Evolutionary conservation across 2,329 filamentous ascomycete species (phyloP), one percentile per base, ranked within the genome.

Genomic region (Cyclaneusma minus): DNA sequence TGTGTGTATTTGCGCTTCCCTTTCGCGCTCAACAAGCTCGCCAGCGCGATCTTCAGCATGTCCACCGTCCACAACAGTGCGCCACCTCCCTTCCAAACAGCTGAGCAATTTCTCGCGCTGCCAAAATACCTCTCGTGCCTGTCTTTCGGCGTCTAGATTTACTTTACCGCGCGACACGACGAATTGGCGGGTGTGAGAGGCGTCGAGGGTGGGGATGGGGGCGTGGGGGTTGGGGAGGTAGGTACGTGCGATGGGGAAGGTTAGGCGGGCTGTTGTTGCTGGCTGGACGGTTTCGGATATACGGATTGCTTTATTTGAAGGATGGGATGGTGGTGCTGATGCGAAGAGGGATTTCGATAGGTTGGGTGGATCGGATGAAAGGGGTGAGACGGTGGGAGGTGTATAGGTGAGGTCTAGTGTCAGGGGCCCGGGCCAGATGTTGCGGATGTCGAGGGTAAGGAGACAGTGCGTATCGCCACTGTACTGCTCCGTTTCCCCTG

Each of bases 41-140:
- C n/a, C n/a, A n/a, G n/a, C n/a, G n/a, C n/a, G n/a, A n/a, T n/a
- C 8, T 15, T 7, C 8, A 10, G 7, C 8, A 9, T 14, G 7
- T 8, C 8, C 9, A 9, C 2, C 39, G 56, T 52, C n/a, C n/a
- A n/a, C n/a, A n/a, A n/a, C n/a, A 0, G 68, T 69, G 29, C 58
- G 67, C 85, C 85, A 94, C 0, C 62, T 68, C 0, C 76, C 83
- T 14, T 61, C 62, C 7, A 93, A 54, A 21, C 62, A 60, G 32
- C 77, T 73, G 3, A 94, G 62, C 2, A 94, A 64, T 43, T 70
- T 72, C 48, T 92, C 80, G 10, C 84, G 70, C 49, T 83, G 93
- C 85, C 85, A 94, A 48, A 94, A 94, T 1, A 75, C 71, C 52
- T 93, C 83, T 27, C 85, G 64, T 33, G 65, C 77, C 8, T 72